Percentiles rank a stretch among this genome's conserved stretches.
These are phyloP conservation scores for Diaporthe longicolla DNA, from an alignment of 2,329 filamentous ascomycete species.

Conservation along the genomic window DNA sequence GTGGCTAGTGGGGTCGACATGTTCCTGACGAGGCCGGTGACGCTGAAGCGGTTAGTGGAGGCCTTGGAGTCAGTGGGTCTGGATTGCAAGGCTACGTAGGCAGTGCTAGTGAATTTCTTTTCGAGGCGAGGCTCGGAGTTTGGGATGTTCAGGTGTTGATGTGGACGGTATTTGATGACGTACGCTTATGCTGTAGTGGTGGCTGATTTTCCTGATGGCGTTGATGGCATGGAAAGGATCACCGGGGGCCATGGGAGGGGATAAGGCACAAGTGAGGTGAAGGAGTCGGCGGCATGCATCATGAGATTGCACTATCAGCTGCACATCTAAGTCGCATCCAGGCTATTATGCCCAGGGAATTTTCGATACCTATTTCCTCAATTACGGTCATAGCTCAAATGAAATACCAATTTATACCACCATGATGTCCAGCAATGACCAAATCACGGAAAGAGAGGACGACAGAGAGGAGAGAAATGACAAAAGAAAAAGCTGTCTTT, in stretches of 20 bases:
- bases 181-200: neutral
- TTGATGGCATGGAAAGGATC: neutral
- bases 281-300: neutral
- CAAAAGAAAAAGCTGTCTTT: neutral
- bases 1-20: slow-evolving; percentile 67
- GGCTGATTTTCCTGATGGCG: neutral
- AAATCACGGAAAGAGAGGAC: neutral
- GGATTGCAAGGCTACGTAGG: slow-evolving; percentile 5
- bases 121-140: neutral
- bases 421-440: neutral
- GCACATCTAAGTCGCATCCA: neutral
- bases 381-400: neutral
- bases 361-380: neutral
- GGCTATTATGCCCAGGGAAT: neutral
- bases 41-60: slow-evolving; percentile 51
- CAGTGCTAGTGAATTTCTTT: neutral
- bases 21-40: slow-evolving; percentile 69
- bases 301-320: neutral
- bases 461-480: neutral
- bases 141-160: neutral
- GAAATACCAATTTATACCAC: neutral
- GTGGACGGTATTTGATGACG: neutral
- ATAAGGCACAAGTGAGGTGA: too few relatives aligned
- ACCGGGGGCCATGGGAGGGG: neutral
- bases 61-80: slow-evolving; percentile 37